Evolutionary conservation across 2,329 filamentous ascomycete genomes (phyloP), one percentile per base, ranked within the genome.

Genomic region (Neopestalotiopsis clavispora): DNA sequence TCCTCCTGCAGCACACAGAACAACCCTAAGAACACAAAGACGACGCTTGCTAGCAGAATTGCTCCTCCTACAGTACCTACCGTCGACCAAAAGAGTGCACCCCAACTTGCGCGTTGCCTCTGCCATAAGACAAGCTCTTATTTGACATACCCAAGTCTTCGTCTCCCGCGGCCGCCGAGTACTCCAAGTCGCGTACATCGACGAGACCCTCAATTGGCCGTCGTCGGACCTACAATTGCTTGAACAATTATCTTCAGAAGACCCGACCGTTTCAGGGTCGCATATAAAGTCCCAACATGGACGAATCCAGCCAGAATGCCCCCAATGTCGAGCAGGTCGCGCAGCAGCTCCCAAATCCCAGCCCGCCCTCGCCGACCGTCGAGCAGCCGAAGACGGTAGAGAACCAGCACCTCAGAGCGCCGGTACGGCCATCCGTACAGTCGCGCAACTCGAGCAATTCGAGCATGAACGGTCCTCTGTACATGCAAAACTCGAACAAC

Each of bases 401-500:
- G 10, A 23, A 7, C 45, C 45, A 52, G 66, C 45, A 52, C 23
- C 57, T 45, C 40, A 67, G 61, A 42, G 45, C 58, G 7, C 57
- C 38, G 14, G 40, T 58, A 13, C 60, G 59, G 32, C 66, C 66
- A 7, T 34, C 66, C 9, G 49, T 63, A 1, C 57, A 62, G 28
- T 63, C 57, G 57, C 66, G 66, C 40, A 67, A 67, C 14, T 61
- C 66, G 57, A 58, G 82, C 72, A 52, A 52, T 17, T 59, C 57
- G 10, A 34, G 57, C 32, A 86, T 86, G 83, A 86, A 87, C 73
- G 85, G 85, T 3, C 86, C 86, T n/a, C 79, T 88, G 64, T 89
- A 89, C 76, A 86, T 85, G 83, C 87, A 88, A 76, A 84, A 80
- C 34, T 83, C 82, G 73, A 83, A 82, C 76, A 88, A 86, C 69